Conservation (phyloP, 2,329 filamentous ascomycete genomes). For the Mycosphaerella sp. region DNA sequence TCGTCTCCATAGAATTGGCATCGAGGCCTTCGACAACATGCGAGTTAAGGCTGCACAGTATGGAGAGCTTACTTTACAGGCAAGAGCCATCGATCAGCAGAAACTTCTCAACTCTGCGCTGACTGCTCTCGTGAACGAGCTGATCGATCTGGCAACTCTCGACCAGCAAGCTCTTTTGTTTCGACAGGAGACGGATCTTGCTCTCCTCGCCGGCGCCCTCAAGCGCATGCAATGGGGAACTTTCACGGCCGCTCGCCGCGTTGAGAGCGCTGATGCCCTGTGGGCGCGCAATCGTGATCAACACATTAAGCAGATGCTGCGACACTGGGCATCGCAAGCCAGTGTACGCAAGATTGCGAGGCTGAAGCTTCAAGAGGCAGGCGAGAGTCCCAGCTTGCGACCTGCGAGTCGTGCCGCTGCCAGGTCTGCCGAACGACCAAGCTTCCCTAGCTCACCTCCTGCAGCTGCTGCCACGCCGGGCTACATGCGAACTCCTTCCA, state of each 20-base stretch:
- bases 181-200: slow-evolving; percentile 42
- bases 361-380: neutral
- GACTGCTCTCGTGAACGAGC: slow-evolving; percentile 27
- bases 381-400: slow-evolving; percentile 26
- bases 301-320: slow-evolving; percentile 50
- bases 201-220: slow-evolving; percentile 43
- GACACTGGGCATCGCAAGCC: slow-evolving; percentile 49
- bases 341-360: slow-evolving; percentile 22
- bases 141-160: slow-evolving; percentile 26
- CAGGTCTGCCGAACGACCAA: slow-evolving; percentile 19
- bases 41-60: slow-evolving; percentile 26
- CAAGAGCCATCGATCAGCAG: slow-evolving; percentile 24
- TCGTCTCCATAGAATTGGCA: slow-evolving; percentile 31
- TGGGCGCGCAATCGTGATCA: slow-evolving; percentile 48
- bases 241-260: slow-evolving; percentile 48
- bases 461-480: slow-evolving; percentile 22
- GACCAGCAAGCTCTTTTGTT: slow-evolving; percentile 42
- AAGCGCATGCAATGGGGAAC: slow-evolving; percentile 53
- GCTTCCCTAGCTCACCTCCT: slow-evolving; percentile 19
- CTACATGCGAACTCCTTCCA: slow-evolving; percentile 44
- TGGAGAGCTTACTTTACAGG: slow-evolving; percentile 30
- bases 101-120: slow-evolving; percentile 34
- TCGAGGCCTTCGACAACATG: slow-evolving; percentile 35
- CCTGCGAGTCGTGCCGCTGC: slow-evolving; percentile 28
- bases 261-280: slow-evolving; percentile 49